A percentile compares a stretch with the other conserved stretches of the same genome.
These are phyloP conservation scores for Metarhizium brunneum DNA, from an alignment of 2,329 filamentous ascomycete species.

Conservation along the genomic window DNA sequence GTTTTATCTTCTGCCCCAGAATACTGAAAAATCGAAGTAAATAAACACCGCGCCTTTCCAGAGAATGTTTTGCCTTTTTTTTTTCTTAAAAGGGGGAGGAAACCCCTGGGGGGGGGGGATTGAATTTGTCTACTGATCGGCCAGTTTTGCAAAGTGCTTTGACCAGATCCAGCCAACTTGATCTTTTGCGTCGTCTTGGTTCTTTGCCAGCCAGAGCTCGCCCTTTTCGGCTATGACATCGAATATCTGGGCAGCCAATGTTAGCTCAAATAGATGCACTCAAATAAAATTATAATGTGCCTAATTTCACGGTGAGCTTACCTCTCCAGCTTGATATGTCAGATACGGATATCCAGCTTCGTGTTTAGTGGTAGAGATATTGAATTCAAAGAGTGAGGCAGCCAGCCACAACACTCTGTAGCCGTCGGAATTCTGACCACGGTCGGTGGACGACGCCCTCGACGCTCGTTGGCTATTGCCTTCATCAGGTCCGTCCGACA, in stretches of 20 bases:
- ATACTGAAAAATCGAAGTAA: not conserved
- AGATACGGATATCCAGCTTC: constrained; percentile 95
- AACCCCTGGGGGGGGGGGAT: not conserved
- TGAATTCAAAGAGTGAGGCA: constrained; percentile 92
- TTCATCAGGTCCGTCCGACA: constrained; percentile 56
- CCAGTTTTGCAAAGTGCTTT: constrained; percentile 79
- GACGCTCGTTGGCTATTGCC: constrained; percentile 42
- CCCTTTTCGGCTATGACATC: constrained; percentile 94
- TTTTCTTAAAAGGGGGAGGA: too few relatives aligned
- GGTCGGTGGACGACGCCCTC: constrained; percentile 50
- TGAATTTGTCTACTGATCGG: constrained; percentile 30
- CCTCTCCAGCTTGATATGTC: constrained; percentile 89
- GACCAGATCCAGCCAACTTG: constrained; percentile 98
- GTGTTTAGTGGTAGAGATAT: constrained; percentile 83
- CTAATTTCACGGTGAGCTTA: constrained; percentile 28
- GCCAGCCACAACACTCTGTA: constrained; percentile 81
- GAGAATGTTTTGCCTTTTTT: not conserved
- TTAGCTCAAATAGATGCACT: not conserved
- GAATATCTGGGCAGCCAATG: constrained; percentile 51
- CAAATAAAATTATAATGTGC: not conserved
- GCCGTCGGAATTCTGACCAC: constrained; percentile 40
- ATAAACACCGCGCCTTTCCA: not conserved
- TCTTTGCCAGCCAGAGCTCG: constrained; percentile 94
- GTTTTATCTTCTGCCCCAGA: not conserved
- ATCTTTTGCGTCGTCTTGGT: constrained; percentile 78